phyloP scores from a whole-genome alignment of 306 rosid genomes.

The Prosopis cineraria region DNA sequence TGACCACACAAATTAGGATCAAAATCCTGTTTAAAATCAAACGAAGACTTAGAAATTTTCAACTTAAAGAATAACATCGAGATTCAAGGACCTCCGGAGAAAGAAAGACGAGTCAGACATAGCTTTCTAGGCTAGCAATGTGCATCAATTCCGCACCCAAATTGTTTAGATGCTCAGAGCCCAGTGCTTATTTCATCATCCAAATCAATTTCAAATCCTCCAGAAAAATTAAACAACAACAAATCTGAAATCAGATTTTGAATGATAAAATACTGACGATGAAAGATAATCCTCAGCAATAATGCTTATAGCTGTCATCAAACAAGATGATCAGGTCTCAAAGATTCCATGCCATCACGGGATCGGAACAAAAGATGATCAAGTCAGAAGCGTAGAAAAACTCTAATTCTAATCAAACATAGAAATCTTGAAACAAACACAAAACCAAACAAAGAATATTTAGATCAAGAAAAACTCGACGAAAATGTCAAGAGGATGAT shows the following conservation, averaged over 20 bases:
- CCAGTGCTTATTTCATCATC: constrained; percentile 78
- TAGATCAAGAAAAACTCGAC: not conserved
- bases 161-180: constrained; percentile 69
- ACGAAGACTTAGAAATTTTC: too few species aligned
- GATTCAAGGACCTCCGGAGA: not conserved
- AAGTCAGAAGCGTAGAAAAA: not conserved
- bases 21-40: too few species aligned
- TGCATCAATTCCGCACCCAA: constrained; percentile 61
- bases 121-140: constrained; percentile 94
- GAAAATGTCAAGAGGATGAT: not conserved
- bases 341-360: constrained; percentile 98
- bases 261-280: too few species aligned
- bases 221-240: not conserved
- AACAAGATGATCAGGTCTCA: constrained; percentile 87
- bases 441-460: too few species aligned
- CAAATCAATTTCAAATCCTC: not conserved
- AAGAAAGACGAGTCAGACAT: constrained; percentile 55
- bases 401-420: not conserved
- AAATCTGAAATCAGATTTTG: too few species aligned
- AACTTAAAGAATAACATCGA: too few species aligned
- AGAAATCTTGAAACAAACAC: not conserved
- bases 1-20: too few species aligned
- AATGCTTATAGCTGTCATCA: constrained; percentile 89
- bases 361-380: constrained; percentile 27
- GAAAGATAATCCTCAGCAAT: constrained; percentile 63